phyloP scores from a whole-genome alignment of 371 early-diverging fungal species.

The Saksenaea vasiformis region DNA sequence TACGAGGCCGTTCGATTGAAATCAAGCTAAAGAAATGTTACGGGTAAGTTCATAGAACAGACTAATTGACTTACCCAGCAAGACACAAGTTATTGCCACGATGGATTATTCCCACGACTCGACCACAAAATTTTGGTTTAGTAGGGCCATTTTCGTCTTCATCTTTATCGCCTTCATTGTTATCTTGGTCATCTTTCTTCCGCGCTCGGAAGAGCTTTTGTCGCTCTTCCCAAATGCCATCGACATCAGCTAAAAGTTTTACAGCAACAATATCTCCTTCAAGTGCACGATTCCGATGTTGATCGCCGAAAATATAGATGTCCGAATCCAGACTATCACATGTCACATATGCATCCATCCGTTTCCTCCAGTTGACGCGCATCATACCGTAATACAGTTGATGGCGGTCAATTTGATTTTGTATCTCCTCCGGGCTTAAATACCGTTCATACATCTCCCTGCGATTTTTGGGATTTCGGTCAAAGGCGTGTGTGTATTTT shows the following conservation, averaged over 20 bases:
- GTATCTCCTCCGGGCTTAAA: slow-evolving; percentile 21
- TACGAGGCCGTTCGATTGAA: not conserved
- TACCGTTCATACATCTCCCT: slow-evolving; percentile 20
- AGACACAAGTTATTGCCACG: slow-evolving; percentile 24
- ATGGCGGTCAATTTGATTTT: slow-evolving; percentile 14
- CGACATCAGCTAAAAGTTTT: slow-evolving; percentile 48
- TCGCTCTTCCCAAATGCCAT: slow-evolving; percentile 37
- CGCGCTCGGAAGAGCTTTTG: slow-evolving; percentile 17
- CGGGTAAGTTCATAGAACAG: not conserved
- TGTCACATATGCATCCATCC: slow-evolving; percentile 71
- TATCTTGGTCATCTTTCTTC: slow-evolving; percentile 30
- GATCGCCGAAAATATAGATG: slow-evolving; percentile 60
- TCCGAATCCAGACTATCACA: slow-evolving; percentile 40
- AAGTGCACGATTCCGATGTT: slow-evolving; percentile 75
- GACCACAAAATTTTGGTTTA: slow-evolving; percentile 57
- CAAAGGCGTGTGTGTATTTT: slow-evolving; percentile 36
- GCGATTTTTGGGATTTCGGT: slow-evolving; percentile 17
- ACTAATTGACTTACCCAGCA: slow-evolving; percentile 19
- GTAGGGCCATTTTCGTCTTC: slow-evolving; percentile 32
- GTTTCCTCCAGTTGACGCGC: slow-evolving; percentile 67
- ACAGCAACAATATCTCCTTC: slow-evolving; percentile 77
- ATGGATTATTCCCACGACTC: slow-evolving; percentile 58
- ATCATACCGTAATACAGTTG: slow-evolving; percentile 48
- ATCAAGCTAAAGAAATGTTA: slow-evolving; percentile 5
- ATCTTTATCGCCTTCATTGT: slow-evolving; percentile 9